These are phyloP conservation scores for Inosperma sp. DNA, from an alignment of 768 basidiomycete species.

Conservation along the genomic window DNA sequence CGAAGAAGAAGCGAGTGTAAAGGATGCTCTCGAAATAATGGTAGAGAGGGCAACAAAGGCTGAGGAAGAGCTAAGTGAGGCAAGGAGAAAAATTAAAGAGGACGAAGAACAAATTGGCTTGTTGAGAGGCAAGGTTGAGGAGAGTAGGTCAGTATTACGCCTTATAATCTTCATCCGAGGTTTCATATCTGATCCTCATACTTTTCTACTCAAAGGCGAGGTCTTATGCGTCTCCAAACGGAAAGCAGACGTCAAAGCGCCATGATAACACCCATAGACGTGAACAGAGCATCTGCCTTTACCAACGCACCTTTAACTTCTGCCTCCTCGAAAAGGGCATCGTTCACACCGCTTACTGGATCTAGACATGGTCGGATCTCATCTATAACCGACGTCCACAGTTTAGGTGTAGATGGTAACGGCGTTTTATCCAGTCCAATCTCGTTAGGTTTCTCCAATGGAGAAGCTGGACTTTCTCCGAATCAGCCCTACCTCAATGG, in stretches of 20 bases:
- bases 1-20: slow-evolving; percentile 52
- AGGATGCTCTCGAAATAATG: slow-evolving; percentile 60
- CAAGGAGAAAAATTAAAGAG: slow-evolving; percentile 53
- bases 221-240: slow-evolving; percentile 80
- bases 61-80: slow-evolving; percentile 52
- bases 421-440: slow-evolving; percentile 33
- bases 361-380: slow-evolving; percentile 58
- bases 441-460: slow-evolving; percentile 29
- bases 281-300: slow-evolving; percentile 44
- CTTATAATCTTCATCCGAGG: slow-evolving; percentile 5
- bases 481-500: slow-evolving; percentile 21
- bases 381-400: slow-evolving; percentile 67
- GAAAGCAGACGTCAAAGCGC: slow-evolving; percentile 67
- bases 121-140: slow-evolving; percentile 80
- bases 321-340: slow-evolving; percentile 61
- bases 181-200: slow-evolving; percentile 1
- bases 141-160: slow-evolving; percentile 59
- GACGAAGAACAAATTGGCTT: slow-evolving; percentile 74
- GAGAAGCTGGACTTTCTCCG: slow-evolving; percentile 26
- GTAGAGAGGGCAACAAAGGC: slow-evolving; percentile 58
- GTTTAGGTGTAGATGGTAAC: too few relatives aligned
- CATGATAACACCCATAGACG: slow-evolving; percentile 50
- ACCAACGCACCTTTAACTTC: slow-evolving; percentile 36
- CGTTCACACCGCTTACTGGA: slow-evolving; percentile 70
- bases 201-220: slow-evolving; percentile 47